phyloP scores from a whole-genome alignment of 2,329 filamentous ascomycete genomes.

The Cytospora piceae region DNA sequence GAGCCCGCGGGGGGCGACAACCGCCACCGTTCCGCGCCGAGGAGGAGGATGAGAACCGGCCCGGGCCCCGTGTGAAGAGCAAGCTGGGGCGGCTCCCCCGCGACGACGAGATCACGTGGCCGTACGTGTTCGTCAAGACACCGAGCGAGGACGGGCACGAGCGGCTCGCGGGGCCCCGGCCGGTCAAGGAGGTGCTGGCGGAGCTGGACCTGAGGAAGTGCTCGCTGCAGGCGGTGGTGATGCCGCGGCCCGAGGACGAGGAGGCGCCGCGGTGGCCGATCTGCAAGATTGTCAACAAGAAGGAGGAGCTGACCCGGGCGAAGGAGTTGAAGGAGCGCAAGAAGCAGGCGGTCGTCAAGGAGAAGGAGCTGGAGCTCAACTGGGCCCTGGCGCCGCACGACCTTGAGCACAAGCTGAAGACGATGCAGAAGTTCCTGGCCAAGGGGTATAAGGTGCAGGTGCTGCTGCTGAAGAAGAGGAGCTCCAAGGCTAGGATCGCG shows the following conservation, averaged over 20 bases:
- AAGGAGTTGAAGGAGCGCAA: conserved; percentile 49
- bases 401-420: conserved; percentile 70
- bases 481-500: conserved; percentile 62
- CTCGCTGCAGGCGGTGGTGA: conserved; percentile 48
- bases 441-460: conserved; percentile 80
- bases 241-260: conserved; percentile 42
- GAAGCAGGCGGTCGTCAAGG: conserved; percentile 45
- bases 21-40: background rate
- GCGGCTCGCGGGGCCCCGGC: conserved; percentile 44
- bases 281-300: conserved; percentile 71
- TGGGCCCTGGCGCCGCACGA: conserved; percentile 84
- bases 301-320: conserved; percentile 48
- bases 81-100: conserved; percentile 41
- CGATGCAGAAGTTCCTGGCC: conserved; percentile 68
- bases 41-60: conserved; percentile 32
- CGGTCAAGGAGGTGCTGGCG: conserved; percentile 46
- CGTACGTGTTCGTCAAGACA: conserved; percentile 45
- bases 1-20: conserved; percentile 1
- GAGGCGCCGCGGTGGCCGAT: conserved; percentile 52
- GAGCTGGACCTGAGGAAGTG: conserved; percentile 41
- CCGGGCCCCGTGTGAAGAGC: conserved; percentile 33
- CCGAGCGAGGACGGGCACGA: conserved; percentile 43
- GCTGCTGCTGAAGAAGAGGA: conserved; percentile 67
- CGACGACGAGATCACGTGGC: conserved; percentile 49
- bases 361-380: conserved; percentile 85